These are phyloP conservation scores for Piedraia hortae DNA, from an alignment of 2,329 filamentous ascomycete species.

Conservation along the genomic window DNA sequence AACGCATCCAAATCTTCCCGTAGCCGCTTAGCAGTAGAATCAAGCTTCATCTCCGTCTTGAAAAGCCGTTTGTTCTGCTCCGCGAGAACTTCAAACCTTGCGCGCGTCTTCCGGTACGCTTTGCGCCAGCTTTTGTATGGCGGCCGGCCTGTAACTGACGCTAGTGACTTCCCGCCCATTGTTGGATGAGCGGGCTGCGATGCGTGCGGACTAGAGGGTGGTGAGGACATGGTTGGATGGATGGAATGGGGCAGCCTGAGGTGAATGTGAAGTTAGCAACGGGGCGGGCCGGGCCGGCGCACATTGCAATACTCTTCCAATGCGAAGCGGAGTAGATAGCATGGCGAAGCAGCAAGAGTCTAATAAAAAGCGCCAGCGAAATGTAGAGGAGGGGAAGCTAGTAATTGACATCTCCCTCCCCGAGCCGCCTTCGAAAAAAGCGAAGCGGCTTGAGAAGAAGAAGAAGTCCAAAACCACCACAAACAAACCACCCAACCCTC, in stretches of 20 bases:
- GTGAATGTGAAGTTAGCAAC: too few relatives aligned
- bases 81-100: slow-evolving; percentile 51
- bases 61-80: slow-evolving; percentile 60
- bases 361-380: slow-evolving; percentile 45
- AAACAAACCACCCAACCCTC: slow-evolving; percentile 1
- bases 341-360: too few relatives aligned
- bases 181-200: slow-evolving; percentile 3
- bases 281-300: too few relatives aligned
- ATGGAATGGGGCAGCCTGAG: too few relatives aligned
- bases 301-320: slow-evolving; percentile 1
- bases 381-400: slow-evolving; percentile 28
- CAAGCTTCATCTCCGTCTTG: slow-evolving; percentile 52
- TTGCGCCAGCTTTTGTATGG: slow-evolving; percentile 25
- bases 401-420: slow-evolving; percentile 76
- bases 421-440: slow-evolving; percentile 85
- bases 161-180: slow-evolving; percentile 6
- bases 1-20: slow-evolving; percentile 86
- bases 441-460: slow-evolving; percentile 71
- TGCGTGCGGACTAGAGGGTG: slow-evolving; percentile 11
- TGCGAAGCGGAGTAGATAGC: neutral
- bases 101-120: slow-evolving; percentile 83
- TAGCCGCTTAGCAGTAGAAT: slow-evolving; percentile 54
- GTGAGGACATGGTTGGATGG: neutral
- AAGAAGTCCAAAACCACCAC: slow-evolving; percentile 16
- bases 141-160: too few relatives aligned